Conservation (phyloP, 2,329 filamentous ascomycete species). For the Phaeosphaeriaceae sp. region DNA sequence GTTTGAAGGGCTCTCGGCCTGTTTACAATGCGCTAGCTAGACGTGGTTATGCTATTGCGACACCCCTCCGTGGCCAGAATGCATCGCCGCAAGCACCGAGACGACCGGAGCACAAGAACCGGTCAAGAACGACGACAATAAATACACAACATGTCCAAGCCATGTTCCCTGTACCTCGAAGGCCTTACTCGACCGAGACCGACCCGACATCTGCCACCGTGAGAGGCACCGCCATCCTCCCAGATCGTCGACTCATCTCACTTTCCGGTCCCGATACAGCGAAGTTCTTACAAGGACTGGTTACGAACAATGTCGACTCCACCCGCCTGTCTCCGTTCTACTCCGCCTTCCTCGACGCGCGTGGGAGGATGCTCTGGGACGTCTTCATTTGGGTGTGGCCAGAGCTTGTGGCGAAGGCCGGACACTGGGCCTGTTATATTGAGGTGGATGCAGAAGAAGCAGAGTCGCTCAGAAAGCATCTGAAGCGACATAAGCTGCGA, state of each 20-base stretch:
- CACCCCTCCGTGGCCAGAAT: conserved; percentile 8
- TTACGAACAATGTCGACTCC: conserved; percentile 74
- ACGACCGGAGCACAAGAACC: neutral
- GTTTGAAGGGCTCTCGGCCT: conserved; percentile 13
- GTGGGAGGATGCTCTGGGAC: conserved; percentile 83
- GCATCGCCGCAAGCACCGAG: conserved; percentile 27
- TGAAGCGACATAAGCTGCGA: conserved; percentile 85
- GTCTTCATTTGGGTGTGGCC: conserved; percentile 76
- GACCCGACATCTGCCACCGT: conserved; percentile 39
- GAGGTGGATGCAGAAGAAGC: conserved; percentile 80
- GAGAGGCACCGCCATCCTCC: conserved; percentile 63
- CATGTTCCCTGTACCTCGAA: neutral
- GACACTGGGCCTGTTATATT: conserved; percentile 70
- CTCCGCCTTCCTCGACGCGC: conserved; percentile 82
- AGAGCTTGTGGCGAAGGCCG: conserved; percentile 26
- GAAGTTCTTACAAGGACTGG: conserved; percentile 86
- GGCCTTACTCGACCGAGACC: conserved; percentile 12
- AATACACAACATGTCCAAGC: no score
- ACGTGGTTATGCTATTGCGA: conserved; percentile 16
- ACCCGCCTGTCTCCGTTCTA: conserved; percentile 60
- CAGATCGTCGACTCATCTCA: conserved; percentile 79
- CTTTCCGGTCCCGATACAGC: conserved; percentile 80
- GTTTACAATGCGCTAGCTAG: conserved; percentile 6
- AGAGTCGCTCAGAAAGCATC: conserved; percentile 69
- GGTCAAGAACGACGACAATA: neutral